Evolutionary conservation across 768 basidiomycete genomes (phyloP), one percentile per base, ranked within the genome.

Genomic region (Boletus fagicola): DNA sequence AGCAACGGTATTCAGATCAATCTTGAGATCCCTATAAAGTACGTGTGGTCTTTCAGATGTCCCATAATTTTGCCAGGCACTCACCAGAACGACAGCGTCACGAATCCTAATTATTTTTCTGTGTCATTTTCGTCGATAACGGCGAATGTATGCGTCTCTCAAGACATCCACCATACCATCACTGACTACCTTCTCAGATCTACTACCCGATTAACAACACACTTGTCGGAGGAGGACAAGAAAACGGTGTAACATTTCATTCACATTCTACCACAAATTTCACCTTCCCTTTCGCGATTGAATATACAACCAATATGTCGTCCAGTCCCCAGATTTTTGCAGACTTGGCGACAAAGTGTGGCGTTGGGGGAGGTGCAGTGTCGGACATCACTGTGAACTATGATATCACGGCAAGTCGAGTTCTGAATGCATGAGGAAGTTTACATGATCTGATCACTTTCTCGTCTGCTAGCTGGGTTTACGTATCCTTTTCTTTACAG

Each of bases 71-170:
- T 2, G 35, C 58, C 5, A 36, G 48, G 26, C 45, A 45, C 61
- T 59, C n/a, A 64, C 39, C 33, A 10, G 43, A 55, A 54, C 6
- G 30, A 54, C 62, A 93, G 90, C 30, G 87, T 92, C 53, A 75
- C 75, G 66, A 94, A 94, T 65, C 92, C 91, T 30, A 93, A 93
- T 69, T 91, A 83, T 72, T 91, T 94, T 67, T 72, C 80, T 10
- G 86, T 88, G 11, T 78, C 77, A 20, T 80, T 94, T 70, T 79
- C 80, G 52, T 79, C 80, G 55, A 82, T 94, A 60, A 76, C 80
- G 44, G 86, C 85, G 5, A 71, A 86, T 40, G 87, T 87, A 69
- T 51, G 69, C 43, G 26, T 31, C 42, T 38, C 18, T 22, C 20
- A 8, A 72, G 59, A 11, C 0, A 20, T 48, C 9, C 26, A 10